phyloP scores from a whole-genome alignment of 2,329 filamentous ascomycete species.

The Metarhizium robertsii region DNA sequence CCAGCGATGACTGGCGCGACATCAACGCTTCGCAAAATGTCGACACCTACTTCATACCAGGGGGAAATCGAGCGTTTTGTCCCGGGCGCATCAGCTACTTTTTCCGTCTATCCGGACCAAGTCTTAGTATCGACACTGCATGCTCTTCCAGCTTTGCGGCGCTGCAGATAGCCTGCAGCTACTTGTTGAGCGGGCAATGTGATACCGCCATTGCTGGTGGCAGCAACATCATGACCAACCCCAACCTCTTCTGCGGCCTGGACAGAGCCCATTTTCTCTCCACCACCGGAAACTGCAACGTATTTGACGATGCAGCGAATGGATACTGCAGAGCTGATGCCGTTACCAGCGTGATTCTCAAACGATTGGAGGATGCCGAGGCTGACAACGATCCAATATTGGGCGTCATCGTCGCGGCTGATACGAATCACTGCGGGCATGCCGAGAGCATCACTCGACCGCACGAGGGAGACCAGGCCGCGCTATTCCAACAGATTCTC shows the following conservation, averaged over 20 bases:
- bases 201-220: constrained; percentile 5
- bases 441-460: constrained; percentile 78
- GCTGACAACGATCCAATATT: constrained; percentile 68
- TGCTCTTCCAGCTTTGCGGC: constrained; percentile 68
- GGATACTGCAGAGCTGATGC: constrained; percentile 77
- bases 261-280: constrained; percentile 5
- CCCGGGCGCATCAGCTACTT: constrained; percentile 44
- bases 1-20: background rate
- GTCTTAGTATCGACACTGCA: constrained; percentile 64
- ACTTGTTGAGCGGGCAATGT: constrained; percentile 5
- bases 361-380: constrained; percentile 69
- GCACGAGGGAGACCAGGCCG: constrained; percentile 66
- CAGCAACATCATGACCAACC: constrained; percentile 9
- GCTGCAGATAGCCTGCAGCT: constrained; percentile 31
- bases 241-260: constrained; percentile 2
- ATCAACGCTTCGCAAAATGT: background rate
- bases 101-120: constrained; percentile 67
- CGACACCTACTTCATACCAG: background rate
- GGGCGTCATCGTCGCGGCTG: constrained; percentile 64
- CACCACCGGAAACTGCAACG: constrained; percentile 40
- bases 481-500: constrained; percentile 56
- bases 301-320: constrained; percentile 71
- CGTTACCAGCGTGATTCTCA: constrained; percentile 65
- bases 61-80: background rate
- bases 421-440: constrained; percentile 75